phyloP scores from a whole-genome alignment of 2,329 filamentous ascomycete genomes.

The Colletotrichum salicis region DNA sequence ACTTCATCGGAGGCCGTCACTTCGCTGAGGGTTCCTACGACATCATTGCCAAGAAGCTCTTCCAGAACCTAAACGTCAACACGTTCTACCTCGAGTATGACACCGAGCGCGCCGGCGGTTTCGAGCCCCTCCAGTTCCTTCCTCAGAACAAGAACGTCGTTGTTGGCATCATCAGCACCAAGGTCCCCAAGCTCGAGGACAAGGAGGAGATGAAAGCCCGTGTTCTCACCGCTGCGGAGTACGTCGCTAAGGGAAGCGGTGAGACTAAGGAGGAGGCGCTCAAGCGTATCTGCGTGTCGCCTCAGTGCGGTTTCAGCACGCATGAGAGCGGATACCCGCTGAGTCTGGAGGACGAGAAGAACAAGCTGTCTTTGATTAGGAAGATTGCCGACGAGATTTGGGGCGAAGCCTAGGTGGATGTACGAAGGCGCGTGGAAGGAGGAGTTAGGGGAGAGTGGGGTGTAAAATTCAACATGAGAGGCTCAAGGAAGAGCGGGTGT shows the following conservation, averaged over 20 bases:
- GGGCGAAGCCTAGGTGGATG: conserved; percentile 48
- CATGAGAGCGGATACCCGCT: conserved; percentile 79
- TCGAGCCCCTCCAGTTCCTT: conserved; percentile 71
- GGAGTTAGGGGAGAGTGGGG: neutral
- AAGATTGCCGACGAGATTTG: conserved; percentile 79
- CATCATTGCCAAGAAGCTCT: conserved; percentile 73
- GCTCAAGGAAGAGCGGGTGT: neutral
- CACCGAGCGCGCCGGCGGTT: conserved; percentile 71
- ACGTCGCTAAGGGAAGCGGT: conserved; percentile 74
- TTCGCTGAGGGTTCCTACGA: conserved; percentile 76
- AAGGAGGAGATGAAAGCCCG: conserved; percentile 71
- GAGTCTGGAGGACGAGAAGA: conserved; percentile 75
- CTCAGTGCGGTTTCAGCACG: conserved; percentile 80
- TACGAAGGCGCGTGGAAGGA: no score
- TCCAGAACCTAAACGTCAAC: conserved; percentile 70
- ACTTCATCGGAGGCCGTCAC: conserved; percentile 74
- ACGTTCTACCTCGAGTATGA: conserved; percentile 79
- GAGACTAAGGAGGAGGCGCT: conserved; percentile 74
- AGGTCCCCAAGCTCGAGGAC: conserved; percentile 70
- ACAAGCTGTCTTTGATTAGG: conserved; percentile 77
- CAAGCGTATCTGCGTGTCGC: conserved; percentile 73
- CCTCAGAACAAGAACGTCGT: conserved; percentile 72
- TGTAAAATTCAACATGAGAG: conserved; percentile 6
- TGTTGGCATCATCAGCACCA: conserved; percentile 71
- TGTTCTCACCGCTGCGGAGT: conserved; percentile 71